phyloP scores from a whole-genome alignment of 495 filamentous ascomycete genomes.

The Aspergillus haitiensis region DNA sequence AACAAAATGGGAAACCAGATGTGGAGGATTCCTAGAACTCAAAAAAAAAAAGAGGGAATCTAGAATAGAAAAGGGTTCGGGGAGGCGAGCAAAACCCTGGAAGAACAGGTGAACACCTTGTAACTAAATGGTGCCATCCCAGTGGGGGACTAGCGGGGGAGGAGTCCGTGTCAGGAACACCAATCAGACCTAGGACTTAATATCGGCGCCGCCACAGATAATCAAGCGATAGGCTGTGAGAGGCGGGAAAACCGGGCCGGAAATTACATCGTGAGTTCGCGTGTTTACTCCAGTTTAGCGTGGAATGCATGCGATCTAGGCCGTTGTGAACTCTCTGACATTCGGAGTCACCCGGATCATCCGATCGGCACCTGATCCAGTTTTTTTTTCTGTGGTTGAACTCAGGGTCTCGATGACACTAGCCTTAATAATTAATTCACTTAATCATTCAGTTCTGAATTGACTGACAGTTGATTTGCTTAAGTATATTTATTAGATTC shows the following conservation, averaged over 20 bases:
- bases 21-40: not conserved
- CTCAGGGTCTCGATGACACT: too few species aligned
- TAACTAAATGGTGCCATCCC: not conserved
- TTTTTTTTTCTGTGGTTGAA: too few species aligned
- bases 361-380: slow-evolving; percentile 8
- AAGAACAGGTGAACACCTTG: not conserved
- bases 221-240: not conserved
- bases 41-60: not conserved
- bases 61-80: not conserved
- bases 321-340: not conserved
- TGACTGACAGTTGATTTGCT: too few species aligned
- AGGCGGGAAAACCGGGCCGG: not conserved
- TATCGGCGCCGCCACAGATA: not conserved
- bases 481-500: too few species aligned
- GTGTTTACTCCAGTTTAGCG: slow-evolving; percentile 1
- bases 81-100: not conserved
- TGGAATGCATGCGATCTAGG: not conserved
- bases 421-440: too few species aligned
- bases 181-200: slow-evolving; percentile 10
- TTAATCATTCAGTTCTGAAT: too few species aligned
- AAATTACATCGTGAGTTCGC: not conserved
- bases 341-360: slow-evolving; percentile 14
- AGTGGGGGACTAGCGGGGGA: slow-evolving; percentile 4
- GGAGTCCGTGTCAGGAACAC: slow-evolving; percentile 18
- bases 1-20: not conserved